phyloP scores from a whole-genome alignment of 169 alveolate species.

The Hepatocystis sp. region DNA sequence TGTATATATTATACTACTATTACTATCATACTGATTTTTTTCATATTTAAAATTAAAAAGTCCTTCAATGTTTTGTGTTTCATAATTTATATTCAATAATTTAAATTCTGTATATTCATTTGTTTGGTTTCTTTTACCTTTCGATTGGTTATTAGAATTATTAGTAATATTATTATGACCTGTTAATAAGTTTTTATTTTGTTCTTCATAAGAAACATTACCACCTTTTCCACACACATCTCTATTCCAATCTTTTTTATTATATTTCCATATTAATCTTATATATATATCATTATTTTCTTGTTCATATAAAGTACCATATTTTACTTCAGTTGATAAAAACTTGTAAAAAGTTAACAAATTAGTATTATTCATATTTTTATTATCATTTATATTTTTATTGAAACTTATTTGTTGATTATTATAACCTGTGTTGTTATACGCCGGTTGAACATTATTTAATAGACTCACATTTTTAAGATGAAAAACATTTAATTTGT shows the following conservation, averaged over 20 bases:
- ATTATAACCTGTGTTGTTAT: not conserved
- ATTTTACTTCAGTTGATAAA: constrained; percentile 50
- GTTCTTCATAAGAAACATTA: constrained; percentile 8
- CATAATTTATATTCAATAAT: constrained; percentile 69
- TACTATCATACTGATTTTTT: constrained; percentile 74
- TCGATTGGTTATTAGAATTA: no score
- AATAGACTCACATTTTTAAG: constrained; percentile 19
- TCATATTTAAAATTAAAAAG: constrained; percentile 73
- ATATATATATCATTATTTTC: constrained; percentile 57
- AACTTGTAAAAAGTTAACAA: constrained; percentile 39
- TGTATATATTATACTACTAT: constrained; percentile 49
- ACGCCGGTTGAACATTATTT: constrained; percentile 6
- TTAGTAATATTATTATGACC: no score
- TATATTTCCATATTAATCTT: constrained; percentile 64
- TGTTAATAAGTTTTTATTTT: not conserved
- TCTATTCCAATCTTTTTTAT: constrained; percentile 11
- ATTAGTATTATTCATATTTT: not conserved
- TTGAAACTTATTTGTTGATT: no score
- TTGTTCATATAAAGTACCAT: constrained; percentile 58
- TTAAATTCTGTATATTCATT: constrained; percentile 3
- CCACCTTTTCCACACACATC: not conserved
- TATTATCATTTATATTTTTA: not conserved
- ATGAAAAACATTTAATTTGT: constrained; percentile 55
- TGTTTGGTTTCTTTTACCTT: not conserved
- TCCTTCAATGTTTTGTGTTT: constrained; percentile 72